Evolutionary conservation across 441 rosid species (phyloP), one percentile per base, ranked within the genome.

Genomic region (Adansonia madagascariensis): DNA sequence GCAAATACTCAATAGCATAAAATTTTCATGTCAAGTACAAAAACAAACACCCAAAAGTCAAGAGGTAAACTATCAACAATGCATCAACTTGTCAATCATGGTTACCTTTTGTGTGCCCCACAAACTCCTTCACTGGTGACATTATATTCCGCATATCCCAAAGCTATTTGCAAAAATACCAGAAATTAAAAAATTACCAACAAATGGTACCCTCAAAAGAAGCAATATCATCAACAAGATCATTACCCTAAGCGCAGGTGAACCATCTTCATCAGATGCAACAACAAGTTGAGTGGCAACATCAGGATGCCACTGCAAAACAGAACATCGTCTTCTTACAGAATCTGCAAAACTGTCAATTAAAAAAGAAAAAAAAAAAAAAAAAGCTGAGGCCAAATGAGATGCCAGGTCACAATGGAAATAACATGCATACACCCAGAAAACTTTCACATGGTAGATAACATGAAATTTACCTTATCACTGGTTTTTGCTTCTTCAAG

Each of bases 271-370:
- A 82, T 97, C 99, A 50, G 99, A 97, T 41, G 99, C 98, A 85
- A 97, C 91, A 86, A 94, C 86, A 74, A 97, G 97, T 86, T 97
- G 98, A 79, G 99, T 97, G 78, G 99, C 92, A 80, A 92, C 83
- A 81, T 94, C 97, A 81, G 99, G 99, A 85, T 97, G 91, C 99
- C 99, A 97, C 82, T 97, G 99, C 90, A 97, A 85, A 88, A 97
- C 98, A 79, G 99, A 94, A 88, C 98, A 90, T 18, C 98, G 89
- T 75, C 97, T 91, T 81, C 97, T 88, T 83, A 86, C 78, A 70
- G 99, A 90, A 88, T 97, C 99, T 79, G 89, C 82, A 83, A 97
- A 90, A 81, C 99, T 97, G 92, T 81, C 80, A 72, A 83, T 77
- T 77, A 78, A 81, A 49, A 87, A 3, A 14, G 53, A 14, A 31